Base-by-base conservation (phyloP, 1,284 basidiomycete species). In the Leccinum fallax region DNA sequence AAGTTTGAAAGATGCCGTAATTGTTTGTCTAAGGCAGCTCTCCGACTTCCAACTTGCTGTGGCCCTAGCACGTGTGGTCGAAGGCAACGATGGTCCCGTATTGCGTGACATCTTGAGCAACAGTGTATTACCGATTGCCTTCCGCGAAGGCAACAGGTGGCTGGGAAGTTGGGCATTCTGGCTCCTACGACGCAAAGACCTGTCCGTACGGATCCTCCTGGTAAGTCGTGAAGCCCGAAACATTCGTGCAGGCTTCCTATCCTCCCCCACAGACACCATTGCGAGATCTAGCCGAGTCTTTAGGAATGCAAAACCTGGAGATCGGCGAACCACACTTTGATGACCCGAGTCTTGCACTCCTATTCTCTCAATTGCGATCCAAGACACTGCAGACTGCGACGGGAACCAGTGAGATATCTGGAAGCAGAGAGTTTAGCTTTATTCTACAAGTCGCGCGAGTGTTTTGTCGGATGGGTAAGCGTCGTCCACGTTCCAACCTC, bases 81-180 rank as follows among this genome's bases (percentile, higher is more conserved):
- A 97, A 66, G 87, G 89, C 46, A 89, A 93, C 59, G 85, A 92
- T 32, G 94, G 95, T 0, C 92, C 92, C 1, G 78, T 98, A 0
- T 75, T 98, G 28, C 78, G 79, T 21, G 83, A 83, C 54, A 85
- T 98, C 24, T 77, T 98, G 38, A 84, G 82, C 19, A 84, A 84
- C 54, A 88, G 84, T 0, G 88, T 98, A 2, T 76, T 99, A 1
- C 95, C 96, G 0, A 81, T 85, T 21, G 95, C 95, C 0, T 93
- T 98, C 72, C 81, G 82, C 58, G 84, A 89, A 19, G 95, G 95
- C 0, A 95, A 98, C 75, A 84, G 97, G 38, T 98, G 93, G 91
- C 80, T 98, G n/a, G 93, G 87, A n/a, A 94, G 90, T 64, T 99
- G 96, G 97, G 93, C 93, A 4, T 95, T 98, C 75, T 97, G 95